These are phyloP conservation scores for Calycina marina DNA, from an alignment of 2,329 filamentous ascomycete species.

Conservation along the genomic window DNA sequence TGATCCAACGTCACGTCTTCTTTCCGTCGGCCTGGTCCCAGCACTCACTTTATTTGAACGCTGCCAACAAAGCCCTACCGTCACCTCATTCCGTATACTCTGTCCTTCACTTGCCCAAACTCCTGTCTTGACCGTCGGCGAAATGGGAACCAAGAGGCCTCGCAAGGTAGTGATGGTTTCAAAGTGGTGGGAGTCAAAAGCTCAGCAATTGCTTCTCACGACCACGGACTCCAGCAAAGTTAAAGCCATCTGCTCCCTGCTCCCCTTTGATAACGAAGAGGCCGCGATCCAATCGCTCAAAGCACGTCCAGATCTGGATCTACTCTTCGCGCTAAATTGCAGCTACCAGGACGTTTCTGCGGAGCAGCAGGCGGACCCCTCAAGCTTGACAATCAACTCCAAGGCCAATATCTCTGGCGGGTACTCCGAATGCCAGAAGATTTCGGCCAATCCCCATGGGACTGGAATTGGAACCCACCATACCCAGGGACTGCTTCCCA, in stretches of 20 bases:
- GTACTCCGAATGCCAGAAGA: conserved; percentile 5
- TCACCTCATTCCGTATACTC: too few species aligned
- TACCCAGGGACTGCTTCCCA: conserved; percentile 5
- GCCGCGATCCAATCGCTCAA: conserved; percentile 1
- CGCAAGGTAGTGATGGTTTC: background rate
- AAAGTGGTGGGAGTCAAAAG: conserved; percentile 4
- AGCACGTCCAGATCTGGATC: conserved; percentile 5
- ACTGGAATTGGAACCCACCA: conserved; percentile 9
- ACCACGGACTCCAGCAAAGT: conserved; percentile 4
- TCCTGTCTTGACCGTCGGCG: background rate
- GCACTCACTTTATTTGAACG: too few species aligned
- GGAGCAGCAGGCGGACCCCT: conserved; percentile 5
- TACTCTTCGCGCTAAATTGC: conserved; percentile 4
- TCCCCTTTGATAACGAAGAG: conserved; percentile 1
- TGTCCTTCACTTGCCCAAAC: background rate
- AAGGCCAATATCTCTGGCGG: conserved; percentile 10
- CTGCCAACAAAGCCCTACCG: too few species aligned
- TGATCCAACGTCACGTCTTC: too few species aligned
- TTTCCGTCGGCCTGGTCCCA: background rate
- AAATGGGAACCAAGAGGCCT: background rate
- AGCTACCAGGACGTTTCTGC: conserved; percentile 2
- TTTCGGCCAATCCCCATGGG: conserved; percentile 3
- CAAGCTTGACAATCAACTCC: conserved; percentile 3
- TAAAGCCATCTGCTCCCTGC: conserved; percentile 5
- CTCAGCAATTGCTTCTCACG: conserved; percentile 4